Percentiles rank a stretch among this genome's conserved stretches.
Conservation (phyloP, 2,329 filamentous ascomycete genomes). For the Cadophora malorum region DNA sequence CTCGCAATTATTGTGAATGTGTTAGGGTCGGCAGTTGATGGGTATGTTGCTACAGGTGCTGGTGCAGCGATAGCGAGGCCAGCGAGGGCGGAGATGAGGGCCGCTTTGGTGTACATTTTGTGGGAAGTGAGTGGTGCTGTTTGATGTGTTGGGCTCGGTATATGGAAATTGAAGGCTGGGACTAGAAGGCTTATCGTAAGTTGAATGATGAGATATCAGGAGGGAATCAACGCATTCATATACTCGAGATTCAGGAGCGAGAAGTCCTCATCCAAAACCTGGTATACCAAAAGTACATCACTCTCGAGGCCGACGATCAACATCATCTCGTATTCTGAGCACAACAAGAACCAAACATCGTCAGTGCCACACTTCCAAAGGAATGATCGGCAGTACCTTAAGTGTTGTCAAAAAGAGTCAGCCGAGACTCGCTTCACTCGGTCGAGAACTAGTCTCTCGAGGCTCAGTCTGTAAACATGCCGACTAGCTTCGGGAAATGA, state of each 20-base stretch:
- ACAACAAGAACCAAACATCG: background rate
- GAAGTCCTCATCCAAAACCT: background rate
- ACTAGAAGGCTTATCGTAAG: background rate
- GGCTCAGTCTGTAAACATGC: background rate
- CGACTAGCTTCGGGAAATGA: conserved; percentile 1
- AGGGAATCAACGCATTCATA: background rate
- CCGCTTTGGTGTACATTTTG: conserved; percentile 33
- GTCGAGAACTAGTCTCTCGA: background rate
- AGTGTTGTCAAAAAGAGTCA: background rate
- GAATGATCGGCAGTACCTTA: background rate
- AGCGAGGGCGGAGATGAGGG: conserved; percentile 29
- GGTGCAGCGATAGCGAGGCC: conserved; percentile 29
- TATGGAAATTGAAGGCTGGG: conserved; percentile 9
- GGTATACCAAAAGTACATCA: no score
- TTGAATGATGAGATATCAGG: background rate
- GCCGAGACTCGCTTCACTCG: background rate
- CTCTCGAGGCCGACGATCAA: background rate
- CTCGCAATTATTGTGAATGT: no score
- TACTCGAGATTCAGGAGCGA: background rate
- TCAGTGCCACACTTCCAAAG: background rate
- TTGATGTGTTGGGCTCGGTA: background rate
- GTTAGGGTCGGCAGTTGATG: no score
- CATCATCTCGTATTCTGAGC: background rate
- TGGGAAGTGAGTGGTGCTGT: background rate
- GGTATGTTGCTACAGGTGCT: background rate